Evolutionary conservation across 257 asterid species (phyloP).

Genomic region (Solanum okadae): DNA sequence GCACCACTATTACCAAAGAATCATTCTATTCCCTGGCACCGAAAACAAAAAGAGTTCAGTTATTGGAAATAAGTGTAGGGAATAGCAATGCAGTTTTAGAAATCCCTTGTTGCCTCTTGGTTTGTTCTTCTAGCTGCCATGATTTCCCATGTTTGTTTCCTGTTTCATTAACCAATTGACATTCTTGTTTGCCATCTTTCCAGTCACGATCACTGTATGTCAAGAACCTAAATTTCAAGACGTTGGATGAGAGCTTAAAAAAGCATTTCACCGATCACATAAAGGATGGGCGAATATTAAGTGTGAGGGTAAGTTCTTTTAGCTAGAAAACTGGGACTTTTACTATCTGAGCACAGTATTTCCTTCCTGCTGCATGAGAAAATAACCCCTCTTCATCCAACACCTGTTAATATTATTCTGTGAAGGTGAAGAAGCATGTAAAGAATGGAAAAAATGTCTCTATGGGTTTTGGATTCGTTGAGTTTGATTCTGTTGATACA

Average conservation of each 20-base stretch:
- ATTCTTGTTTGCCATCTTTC: conserved; percentile 3
- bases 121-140: not conserved
- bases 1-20: not conserved
- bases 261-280: conserved; percentile 55
- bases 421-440: conserved; percentile 77
- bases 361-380: not conserved
- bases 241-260: conserved; percentile 70
- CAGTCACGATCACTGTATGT: conserved; percentile 92
- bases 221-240: conserved; percentile 83
- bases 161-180: not conserved
- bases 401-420: not conserved
- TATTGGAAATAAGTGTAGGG: not conserved
- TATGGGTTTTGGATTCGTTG: conserved; percentile 91
- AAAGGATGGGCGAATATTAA: conserved; percentile 64
- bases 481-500: conserved; percentile 77
- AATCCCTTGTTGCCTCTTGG: not conserved
- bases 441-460: conserved; percentile 87
- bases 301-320: conserved; percentile 71
- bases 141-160: not conserved
- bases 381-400: not conserved
- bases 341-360: not conserved
- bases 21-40: not conserved
- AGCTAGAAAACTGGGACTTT: not conserved
- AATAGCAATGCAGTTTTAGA: not conserved
- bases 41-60: not conserved